Conservation (phyloP, 2,329 filamentous ascomycete species). For the Phoma herbarum region DNA sequence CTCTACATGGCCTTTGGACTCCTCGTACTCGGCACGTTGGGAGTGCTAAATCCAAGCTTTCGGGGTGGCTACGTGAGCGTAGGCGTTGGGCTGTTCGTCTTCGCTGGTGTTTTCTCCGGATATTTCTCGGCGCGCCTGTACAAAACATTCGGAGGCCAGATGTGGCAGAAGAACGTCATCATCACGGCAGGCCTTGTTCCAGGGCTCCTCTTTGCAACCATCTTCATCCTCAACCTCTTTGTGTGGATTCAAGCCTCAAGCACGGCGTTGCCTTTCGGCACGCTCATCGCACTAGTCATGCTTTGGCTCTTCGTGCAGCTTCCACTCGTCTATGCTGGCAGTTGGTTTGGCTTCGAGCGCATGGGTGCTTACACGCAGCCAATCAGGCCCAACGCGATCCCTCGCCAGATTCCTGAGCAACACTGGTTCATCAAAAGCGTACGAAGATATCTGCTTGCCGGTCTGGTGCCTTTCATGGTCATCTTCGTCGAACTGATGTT, state of each 20-base stretch:
- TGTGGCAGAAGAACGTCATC: constrained; percentile 79
- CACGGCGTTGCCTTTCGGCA: constrained; percentile 85
- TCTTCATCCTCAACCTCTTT: constrained; percentile 86
- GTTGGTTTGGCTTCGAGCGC: constrained; percentile 76
- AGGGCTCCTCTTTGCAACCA: constrained; percentile 75
- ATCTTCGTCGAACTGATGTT: constrained; percentile 89
- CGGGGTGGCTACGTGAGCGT: constrained; percentile 90
- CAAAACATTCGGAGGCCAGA: constrained; percentile 79
- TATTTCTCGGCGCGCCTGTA: constrained; percentile 88
- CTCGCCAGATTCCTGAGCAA: constrained; percentile 77
- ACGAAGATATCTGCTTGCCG: constrained; percentile 74
- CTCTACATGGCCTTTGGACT: constrained; percentile 82
- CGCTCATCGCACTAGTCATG: constrained; percentile 73
- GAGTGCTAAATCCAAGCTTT: constrained; percentile 84
- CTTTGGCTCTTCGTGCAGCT: constrained; percentile 89
- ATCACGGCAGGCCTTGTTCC: constrained; percentile 79
- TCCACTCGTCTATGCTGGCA: constrained; percentile 81
- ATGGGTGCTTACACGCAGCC: constrained; percentile 80
- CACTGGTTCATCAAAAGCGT: constrained; percentile 76
- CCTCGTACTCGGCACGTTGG: constrained; percentile 75
- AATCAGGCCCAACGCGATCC: constrained; percentile 75
- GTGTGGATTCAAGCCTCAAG: constrained; percentile 91
- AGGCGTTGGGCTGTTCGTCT: constrained; percentile 81
- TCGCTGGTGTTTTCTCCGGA: constrained; percentile 83
- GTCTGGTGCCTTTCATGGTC: constrained; percentile 83